Percentiles rank a stretch among this genome's conserved stretches.
These are phyloP conservation scores for Candida cerambycidarum DNA, from an alignment of 805 yeast genomes.

Conservation along the genomic window DNA sequence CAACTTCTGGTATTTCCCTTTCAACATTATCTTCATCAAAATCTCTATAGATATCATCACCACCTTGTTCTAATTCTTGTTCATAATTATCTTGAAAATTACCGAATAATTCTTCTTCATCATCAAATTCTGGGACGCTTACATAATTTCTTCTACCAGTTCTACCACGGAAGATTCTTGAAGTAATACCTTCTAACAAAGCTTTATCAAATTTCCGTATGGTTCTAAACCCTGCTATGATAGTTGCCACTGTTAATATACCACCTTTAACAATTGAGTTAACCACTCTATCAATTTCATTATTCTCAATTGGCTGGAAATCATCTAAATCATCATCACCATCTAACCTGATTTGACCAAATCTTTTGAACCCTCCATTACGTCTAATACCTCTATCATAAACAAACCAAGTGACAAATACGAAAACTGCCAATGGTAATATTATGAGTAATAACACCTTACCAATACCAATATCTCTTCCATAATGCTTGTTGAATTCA, in stretches of 20 bases:
- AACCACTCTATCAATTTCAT: conserved; percentile 55
- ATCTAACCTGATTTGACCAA: conserved; percentile 85
- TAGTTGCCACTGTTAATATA: conserved; percentile 44
- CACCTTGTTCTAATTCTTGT: conserved; percentile 35
- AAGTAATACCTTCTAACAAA: conserved; percentile 30
- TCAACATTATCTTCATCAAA: conserved; percentile 21
- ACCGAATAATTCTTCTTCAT: conserved; percentile 43
- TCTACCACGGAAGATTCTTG: conserved; percentile 33
- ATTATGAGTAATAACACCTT: conserved; percentile 53
- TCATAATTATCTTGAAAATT: conserved; percentile 40
- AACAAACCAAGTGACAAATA: conserved; percentile 62
- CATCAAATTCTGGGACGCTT: conserved; percentile 38
- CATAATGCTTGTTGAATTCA: conserved; percentile 56
- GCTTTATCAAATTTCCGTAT: conserved; percentile 32
- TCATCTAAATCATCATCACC: conserved; percentile 56
- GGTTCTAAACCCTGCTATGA: conserved; percentile 34
- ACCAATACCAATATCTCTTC: conserved; percentile 54
- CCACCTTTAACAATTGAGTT: conserved; percentile 62
- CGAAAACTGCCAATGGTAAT: conserved; percentile 56
- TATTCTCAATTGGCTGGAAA: conserved; percentile 66
- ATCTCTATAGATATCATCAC: conserved; percentile 17
- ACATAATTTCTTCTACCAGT: conserved; percentile 43
- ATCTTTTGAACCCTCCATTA: conserved; percentile 71
- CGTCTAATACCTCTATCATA: conserved; percentile 79
- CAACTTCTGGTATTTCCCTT: conserved; percentile 13